Evolutionary conservation across 768 basidiomycete species (phyloP).

Genomic region (Suillus subaureus): DNA sequence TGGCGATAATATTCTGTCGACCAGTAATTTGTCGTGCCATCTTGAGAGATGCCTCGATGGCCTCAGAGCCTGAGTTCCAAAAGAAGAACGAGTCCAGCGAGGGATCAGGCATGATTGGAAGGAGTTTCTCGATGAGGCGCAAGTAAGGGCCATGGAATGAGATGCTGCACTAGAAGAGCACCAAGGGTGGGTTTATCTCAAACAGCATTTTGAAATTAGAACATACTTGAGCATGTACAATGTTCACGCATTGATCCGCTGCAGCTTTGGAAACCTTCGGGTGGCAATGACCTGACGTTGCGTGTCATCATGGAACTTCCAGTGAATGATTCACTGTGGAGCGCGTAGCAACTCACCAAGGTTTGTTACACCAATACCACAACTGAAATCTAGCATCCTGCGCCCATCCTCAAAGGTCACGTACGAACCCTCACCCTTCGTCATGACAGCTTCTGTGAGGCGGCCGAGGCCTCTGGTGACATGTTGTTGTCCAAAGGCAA

Average conservation of each 20-base stretch:
- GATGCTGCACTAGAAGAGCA: slow-evolving; percentile 75
- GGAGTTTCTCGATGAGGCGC: slow-evolving; percentile 78
- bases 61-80: slow-evolving; percentile 96
- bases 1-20: slow-evolving; percentile 83
- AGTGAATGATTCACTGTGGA: not conserved
- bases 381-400: slow-evolving; percentile 81
- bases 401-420: slow-evolving; percentile 73
- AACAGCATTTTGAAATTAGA: not conserved
- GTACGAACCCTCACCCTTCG: slow-evolving; percentile 72
- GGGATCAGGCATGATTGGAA: slow-evolving; percentile 88
- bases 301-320: not conserved
- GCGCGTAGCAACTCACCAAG: slow-evolving; percentile 53
- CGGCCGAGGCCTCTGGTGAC: slow-evolving; percentile 48
- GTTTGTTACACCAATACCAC: slow-evolving; percentile 86
- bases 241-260: slow-evolving; percentile 81
- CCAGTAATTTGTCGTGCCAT: slow-evolving; percentile 80
- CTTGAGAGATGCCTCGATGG: slow-evolving; percentile 88
- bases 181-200: not conserved
- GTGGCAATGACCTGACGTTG: slow-evolving; percentile 75
- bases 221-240: slow-evolving; percentile 77
- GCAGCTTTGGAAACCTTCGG: slow-evolving; percentile 85
- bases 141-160: slow-evolving; percentile 87
- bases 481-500: slow-evolving; percentile 44
- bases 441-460: slow-evolving; percentile 56
- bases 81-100: slow-evolving; percentile 97